Evolutionary conservation across 208 protist genomes (phyloP).

Genomic region (Balamuthia mandrillaris): DNA sequence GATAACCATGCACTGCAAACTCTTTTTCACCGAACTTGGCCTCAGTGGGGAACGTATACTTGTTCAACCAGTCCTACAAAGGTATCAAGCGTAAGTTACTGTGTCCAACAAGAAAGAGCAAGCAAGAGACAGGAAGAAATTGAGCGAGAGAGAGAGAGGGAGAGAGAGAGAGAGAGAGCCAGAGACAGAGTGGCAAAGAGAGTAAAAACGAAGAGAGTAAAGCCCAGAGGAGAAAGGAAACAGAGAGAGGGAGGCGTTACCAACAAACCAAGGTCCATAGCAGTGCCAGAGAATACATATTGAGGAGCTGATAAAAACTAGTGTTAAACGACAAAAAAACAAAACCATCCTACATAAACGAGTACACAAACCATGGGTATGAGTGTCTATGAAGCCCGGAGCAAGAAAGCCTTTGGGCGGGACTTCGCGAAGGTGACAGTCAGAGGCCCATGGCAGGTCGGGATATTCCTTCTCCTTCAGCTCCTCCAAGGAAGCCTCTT

Average conservation of each 20-base stretch:
- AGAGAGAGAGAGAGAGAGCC: no score
- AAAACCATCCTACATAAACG: background rate
- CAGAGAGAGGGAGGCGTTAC: background rate
- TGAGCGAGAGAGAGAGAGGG: constrained; percentile 36
- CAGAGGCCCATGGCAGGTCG: background rate
- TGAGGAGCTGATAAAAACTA: no score
- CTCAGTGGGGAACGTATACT: constrained; percentile 72
- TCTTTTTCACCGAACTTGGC: constrained; percentile 57
- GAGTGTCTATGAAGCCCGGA: background rate
- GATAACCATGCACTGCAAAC: background rate
- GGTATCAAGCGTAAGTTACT: constrained; percentile 69
- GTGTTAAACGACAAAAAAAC: background rate
- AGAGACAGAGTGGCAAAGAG: background rate
- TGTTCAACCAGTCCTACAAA: constrained; percentile 73
- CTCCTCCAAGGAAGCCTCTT: background rate
- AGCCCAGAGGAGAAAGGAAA: background rate
- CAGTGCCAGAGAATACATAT: no score
- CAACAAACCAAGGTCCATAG: no score
- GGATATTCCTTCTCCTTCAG: no score
- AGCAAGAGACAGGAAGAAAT: constrained; percentile 55
- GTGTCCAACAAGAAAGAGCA: constrained; percentile 51
- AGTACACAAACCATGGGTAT: background rate
- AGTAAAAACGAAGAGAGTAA: background rate
- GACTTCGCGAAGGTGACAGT: background rate
- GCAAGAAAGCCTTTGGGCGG: background rate